Base-by-base conservation (phyloP, 2,329 filamentous ascomycete species). In the Ceratocystis destructans region DNA sequence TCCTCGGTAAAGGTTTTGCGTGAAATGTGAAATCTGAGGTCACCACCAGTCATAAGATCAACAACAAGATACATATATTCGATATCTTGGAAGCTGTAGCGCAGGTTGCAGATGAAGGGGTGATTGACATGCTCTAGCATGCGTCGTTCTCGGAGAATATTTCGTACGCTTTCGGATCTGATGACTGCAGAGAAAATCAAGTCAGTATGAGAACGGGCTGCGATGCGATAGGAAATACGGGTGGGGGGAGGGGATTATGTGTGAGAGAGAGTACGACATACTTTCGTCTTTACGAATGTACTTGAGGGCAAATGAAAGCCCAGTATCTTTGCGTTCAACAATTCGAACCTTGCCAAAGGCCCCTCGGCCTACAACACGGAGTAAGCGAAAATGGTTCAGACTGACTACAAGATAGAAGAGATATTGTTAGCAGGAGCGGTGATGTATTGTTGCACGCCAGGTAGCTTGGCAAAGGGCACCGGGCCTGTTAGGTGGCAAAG, bases 41-140 rank as follows among this genome's bases (percentile, higher is more conserved):
- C 94, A 72, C 94, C 94, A 67, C 94, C 94, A 73, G 88, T 97
- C 94, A 99, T 99, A 68, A 99, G 79, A 77, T 99, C 94, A 69
- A 99, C 91, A 64, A 99, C 93, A 66, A 99, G 86, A 76, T 99
- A 96, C 90, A 99, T 88, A 77, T 99, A 99, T 76, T 99, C 94
- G 72, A 97, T 91, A 76, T 99, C 94, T 77, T 99, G 94, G 75
- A 99, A 99, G 77, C 92, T 96, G 79, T 97, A 99, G 72, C 94
- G 89, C 80, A 99, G 79, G 76, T 99, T 99, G 80, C 93, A 97
- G 71, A 99, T 88, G 76, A 97, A 99, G 31, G 93, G 91, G 73
- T 99, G 94, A 75, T 96, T 96, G 72, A 99, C 83, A 75, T 97
- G 91, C 78, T 99, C 92, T 73, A 99, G 84, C 94, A 99, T 99